Evolutionary conservation across 2,329 filamentous ascomycete genomes (phyloP), one percentile per base, ranked within the genome.

Genomic region (Aureobasidium vineae): DNA sequence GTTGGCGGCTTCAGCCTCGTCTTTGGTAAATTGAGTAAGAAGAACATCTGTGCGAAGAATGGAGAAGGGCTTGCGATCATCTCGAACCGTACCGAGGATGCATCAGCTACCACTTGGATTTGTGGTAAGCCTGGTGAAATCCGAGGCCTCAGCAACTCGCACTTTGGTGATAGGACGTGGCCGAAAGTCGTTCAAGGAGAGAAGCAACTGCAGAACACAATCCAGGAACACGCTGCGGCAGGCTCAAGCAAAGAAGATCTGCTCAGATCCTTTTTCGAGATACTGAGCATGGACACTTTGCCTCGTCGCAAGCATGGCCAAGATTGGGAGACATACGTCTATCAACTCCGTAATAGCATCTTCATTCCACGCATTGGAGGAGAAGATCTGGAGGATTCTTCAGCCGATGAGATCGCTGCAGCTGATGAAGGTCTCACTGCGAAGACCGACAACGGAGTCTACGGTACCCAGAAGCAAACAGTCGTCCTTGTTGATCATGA

Each of bases 381-480:
- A 7, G 77, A 81, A 31, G 77, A 79, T 38, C 74, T 80, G 16
- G 74, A 77, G 41, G 71, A 76, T 57, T 70, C 73, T 66, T 73
- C 75, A 43, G 73, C 78, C 10, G 79, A 80, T 23, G 74, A 77
- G 63, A 71, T 80, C n/a, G 79, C 79, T 33, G 73, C 77, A 38
- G 76, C 77, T 5, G 71, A 69, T 26, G 67, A 63, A 1, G 69
- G 73, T 13, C 31, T 13, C 2, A 52, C n/a, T 5, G 45, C 59
- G 3, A 67, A 75, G 41, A 82, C 72, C 69, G 54, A 57, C 11
- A 79, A 77, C 66, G 84, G 83, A 0, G 75, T 82, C 8, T 89
- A 89, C 72, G 87, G 86, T 0, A 89, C 87, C 2, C 85, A 87
- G 72, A 86, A 86, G 74, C 86, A 89, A 73, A 86, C 84, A 1